Percentiles rank a stretch among this genome's conserved stretches.
Conservation (phyloP, 2,329 filamentous ascomycete genomes). For the Claviceps monticola region DNA sequence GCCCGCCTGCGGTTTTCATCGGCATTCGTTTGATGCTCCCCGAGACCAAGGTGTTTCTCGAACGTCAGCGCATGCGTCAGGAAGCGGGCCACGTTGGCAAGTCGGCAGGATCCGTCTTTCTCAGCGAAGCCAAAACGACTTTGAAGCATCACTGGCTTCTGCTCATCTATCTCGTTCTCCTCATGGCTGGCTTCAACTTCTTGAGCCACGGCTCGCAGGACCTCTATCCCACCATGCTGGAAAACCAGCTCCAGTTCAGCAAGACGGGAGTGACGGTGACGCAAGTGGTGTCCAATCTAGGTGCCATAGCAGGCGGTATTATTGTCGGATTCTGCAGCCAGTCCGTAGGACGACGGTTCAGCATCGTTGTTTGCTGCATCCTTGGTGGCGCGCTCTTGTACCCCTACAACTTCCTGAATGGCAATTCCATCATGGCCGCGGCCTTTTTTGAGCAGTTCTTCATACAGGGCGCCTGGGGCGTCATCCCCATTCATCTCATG, state of each 20-base stretch:
- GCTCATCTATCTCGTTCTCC: conserved; percentile 65
- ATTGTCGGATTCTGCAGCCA: conserved; percentile 54
- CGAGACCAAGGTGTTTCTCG: conserved; percentile 61
- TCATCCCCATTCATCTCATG: conserved; percentile 67
- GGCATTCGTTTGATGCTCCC: conserved; percentile 62
- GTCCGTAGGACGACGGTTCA: conserved; percentile 54
- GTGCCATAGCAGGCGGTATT: conserved; percentile 55
- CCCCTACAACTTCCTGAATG: conserved; percentile 60
- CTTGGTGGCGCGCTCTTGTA: conserved; percentile 66
- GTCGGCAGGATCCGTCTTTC: conserved; percentile 43
- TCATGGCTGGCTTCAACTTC: conserved; percentile 89
- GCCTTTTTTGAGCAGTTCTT: conserved; percentile 78
- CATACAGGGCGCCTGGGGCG: conserved; percentile 64
- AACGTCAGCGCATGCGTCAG: conserved; percentile 50
- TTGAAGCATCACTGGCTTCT: conserved; percentile 69
- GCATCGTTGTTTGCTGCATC: conserved; percentile 50
- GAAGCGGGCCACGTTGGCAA: conserved; percentile 15
- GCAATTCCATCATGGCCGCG: conserved; percentile 54
- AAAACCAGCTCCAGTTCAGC: conserved; percentile 39
- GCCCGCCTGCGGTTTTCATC: conserved; percentile 70
- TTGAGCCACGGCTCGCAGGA: conserved; percentile 68
- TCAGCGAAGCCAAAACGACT: conserved; percentile 65
- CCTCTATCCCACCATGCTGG: conserved; percentile 46
- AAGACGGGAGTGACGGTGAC: conserved; percentile 50
- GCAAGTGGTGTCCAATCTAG: conserved; percentile 58